These are phyloP conservation scores for Xylaria sp. DNA, from an alignment of 2,329 filamentous ascomycete genomes.

Conservation along the genomic window DNA sequence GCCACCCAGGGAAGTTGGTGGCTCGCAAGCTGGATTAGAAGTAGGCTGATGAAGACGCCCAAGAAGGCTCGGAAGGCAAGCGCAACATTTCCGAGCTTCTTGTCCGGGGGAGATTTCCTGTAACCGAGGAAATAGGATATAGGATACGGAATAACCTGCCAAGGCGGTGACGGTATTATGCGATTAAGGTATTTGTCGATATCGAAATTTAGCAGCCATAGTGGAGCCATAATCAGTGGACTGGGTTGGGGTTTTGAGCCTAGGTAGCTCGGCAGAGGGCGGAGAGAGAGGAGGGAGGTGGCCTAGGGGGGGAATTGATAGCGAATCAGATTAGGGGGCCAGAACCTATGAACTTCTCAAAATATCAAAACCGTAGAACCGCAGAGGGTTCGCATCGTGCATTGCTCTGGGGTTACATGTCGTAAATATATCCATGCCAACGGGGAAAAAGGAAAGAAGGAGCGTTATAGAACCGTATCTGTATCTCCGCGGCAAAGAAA, in stretches of 20 bases:
- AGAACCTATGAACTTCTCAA: not conserved
- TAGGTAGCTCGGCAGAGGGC: not conserved
- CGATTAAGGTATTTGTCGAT: constrained; percentile 82
- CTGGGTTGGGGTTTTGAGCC: not conserved
- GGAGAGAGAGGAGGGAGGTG: not conserved
- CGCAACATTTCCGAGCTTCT: constrained; percentile 66
- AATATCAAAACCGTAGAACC: not conserved
- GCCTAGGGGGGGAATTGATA: not conserved
- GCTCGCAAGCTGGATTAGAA: constrained; percentile 68
- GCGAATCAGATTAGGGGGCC: constrained; percentile 1
- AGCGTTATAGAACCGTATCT: not conserved
- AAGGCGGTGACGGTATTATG: constrained; percentile 72
- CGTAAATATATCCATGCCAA: constrained; percentile 18
- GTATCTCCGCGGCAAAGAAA: constrained; percentile 32
- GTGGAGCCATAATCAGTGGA: constrained; percentile 28
- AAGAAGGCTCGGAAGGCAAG: constrained; percentile 72
- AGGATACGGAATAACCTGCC: constrained; percentile 71
- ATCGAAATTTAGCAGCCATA: constrained; percentile 69
- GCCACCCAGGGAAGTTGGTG: constrained; percentile 65
- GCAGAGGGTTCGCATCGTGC: not conserved
- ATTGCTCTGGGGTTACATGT: constrained; percentile 7
- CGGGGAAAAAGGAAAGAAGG: not conserved
- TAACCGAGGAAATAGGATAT: constrained; percentile 77
- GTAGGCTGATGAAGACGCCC: constrained; percentile 71
- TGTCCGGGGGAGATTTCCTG: constrained; percentile 55